These are phyloP conservation scores for Laguncularia racemosa DNA, from an alignment of 345 rosid species.

Conservation along the genomic window DNA sequence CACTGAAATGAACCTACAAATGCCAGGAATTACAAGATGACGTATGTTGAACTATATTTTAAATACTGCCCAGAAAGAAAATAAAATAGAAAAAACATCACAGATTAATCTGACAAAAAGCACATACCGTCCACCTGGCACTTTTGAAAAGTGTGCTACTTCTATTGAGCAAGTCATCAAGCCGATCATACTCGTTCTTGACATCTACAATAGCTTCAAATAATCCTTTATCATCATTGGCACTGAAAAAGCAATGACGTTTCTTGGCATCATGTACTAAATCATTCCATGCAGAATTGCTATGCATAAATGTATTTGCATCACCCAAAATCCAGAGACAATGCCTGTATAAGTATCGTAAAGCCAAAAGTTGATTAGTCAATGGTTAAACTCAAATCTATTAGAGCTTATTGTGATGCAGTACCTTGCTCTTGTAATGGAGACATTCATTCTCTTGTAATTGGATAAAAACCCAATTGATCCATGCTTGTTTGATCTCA, in stretches of 20 bases:
- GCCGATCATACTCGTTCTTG: constrained; percentile 30
- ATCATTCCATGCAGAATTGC: constrained; percentile 27
- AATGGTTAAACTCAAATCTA: too few species aligned
- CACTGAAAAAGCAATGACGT: constrained; percentile 35
- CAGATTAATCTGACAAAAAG: background rate
- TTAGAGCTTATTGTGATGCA: too few species aligned
- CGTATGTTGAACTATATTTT: background rate
- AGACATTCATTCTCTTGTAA: constrained; percentile 21
- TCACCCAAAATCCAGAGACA: constrained; percentile 52
- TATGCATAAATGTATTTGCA: constrained; percentile 24
- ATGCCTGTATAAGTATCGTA: constrained; percentile 17
- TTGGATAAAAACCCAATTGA: too few species aligned
- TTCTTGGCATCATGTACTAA: constrained; percentile 31
- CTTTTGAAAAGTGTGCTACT: constrained; percentile 26
- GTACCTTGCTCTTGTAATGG: constrained; percentile 30
- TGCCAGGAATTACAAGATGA: background rate
- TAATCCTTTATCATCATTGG: constrained; percentile 31
- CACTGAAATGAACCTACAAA: constrained; percentile 43
- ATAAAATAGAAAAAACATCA: background rate
- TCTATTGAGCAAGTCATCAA: constrained; percentile 31
- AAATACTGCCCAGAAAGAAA: background rate
- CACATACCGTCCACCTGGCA: constrained; percentile 44
- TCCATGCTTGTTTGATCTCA: constrained; percentile 17
- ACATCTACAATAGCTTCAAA: constrained; percentile 20
- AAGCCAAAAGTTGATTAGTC: too few species aligned